Base-by-base conservation (phyloP, 2,329 filamentous ascomycete genomes). In the Ilyonectria sp. region DNA sequence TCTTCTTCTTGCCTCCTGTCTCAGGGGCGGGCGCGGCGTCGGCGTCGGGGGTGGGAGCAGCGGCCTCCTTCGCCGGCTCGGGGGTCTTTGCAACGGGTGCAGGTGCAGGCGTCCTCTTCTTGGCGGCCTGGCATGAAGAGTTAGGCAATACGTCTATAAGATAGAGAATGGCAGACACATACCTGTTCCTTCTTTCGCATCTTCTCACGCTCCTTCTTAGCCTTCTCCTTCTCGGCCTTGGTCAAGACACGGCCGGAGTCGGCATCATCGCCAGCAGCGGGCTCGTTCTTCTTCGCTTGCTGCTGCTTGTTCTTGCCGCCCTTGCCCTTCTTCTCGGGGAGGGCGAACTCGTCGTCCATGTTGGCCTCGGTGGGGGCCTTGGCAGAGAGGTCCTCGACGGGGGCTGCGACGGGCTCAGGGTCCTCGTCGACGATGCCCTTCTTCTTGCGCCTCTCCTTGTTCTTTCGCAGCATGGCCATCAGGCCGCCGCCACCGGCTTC, bases 121-220 rank as follows among this genome's bases (percentile, higher is more conserved):
- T 94, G 31, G 93, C 91, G 72, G 94, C 94, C 92, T 82, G 67
- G 33, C 29, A 55, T 40, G 50, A 15, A 10, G 43, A 44, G 55
- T 76, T 43, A 75, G 64, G 58, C 47, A 47, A 47, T 55, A 61
- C 2, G 15, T 19, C 17, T 21, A n/a, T 23, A 17, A 44, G 43
- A 52, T 46, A n/a, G 26, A 11, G 2, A n/a, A 10, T 21, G 5
- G 11, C n/a, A 17, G 15, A 29, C 23, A 62, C 76, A 52, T 74
- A 96, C 94, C 89, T 98, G 93, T 83, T 99, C 96, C 90, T 95
- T 99, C 86, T 99, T 99, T 74, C 95, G 89, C 84, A 96, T 93
- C 90, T 99, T 99, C 86, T 99, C 96, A 69, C 94, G 91, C 85
- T 99, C 96, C 85, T 98, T 99, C 88, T 95, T 98, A 78, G 95